phyloP scores from a whole-genome alignment of 2,329 filamentous ascomycete species.

The Septoria linicola region DNA sequence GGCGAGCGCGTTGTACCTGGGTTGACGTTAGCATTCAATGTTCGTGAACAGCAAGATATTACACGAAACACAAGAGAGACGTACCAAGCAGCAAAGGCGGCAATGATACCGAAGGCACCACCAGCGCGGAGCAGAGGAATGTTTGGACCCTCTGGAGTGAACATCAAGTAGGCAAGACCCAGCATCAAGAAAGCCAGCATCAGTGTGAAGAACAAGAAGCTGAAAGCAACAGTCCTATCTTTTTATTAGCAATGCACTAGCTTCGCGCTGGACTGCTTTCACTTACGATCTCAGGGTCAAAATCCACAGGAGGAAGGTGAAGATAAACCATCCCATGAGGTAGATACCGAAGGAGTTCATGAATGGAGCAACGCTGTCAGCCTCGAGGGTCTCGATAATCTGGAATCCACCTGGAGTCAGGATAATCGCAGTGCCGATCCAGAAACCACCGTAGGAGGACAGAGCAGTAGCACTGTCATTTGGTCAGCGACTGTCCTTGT shows the following conservation, averaged over 20 bases:
- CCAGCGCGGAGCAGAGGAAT: constrained; percentile 51
- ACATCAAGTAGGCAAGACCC: constrained; percentile 53
- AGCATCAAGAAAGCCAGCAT: constrained; percentile 60
- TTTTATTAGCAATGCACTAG: too few species aligned
- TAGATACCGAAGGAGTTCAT: constrained; percentile 58
- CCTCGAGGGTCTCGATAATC: constrained; percentile 50
- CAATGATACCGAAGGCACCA: constrained; percentile 54
- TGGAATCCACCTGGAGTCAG: constrained; percentile 53
- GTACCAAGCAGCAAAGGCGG: constrained; percentile 54
- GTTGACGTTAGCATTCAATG: not conserved
- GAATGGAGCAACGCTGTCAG: constrained; percentile 42
- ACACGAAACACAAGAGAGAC: too few species aligned
- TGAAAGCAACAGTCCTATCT: constrained; percentile 53
- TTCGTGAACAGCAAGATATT: not conserved
- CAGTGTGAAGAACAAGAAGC: constrained; percentile 59
- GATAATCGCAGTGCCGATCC: constrained; percentile 61
- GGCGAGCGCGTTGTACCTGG: constrained; percentile 52
- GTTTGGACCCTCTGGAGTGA: constrained; percentile 44
- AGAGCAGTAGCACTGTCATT: constrained; percentile 61
- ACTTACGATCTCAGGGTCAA: constrained; percentile 51
- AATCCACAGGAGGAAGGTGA: constrained; percentile 57
- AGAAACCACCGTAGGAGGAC: constrained; percentile 62
- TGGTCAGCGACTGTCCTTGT: not conserved
- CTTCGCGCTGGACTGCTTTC: too few species aligned
- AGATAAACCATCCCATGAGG: constrained; percentile 60